These are phyloP conservation scores for Phragmites australis DNA, from an alignment of 176 grass and related monocot genomes.

Conservation along the genomic window DNA sequence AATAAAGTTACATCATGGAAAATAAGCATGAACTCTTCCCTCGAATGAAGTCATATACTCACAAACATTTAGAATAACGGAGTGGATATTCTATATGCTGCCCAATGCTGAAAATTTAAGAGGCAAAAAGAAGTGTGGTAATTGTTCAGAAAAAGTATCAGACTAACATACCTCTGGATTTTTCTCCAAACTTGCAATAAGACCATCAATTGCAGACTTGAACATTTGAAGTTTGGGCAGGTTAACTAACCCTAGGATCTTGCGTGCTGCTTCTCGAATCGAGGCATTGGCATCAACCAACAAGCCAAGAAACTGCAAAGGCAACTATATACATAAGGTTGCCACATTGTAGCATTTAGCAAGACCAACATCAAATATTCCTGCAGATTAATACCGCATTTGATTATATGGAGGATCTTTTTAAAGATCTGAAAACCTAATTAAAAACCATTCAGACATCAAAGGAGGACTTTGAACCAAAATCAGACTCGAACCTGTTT, in stretches of 20 bases:
- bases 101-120: not conserved
- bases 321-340: slow-evolving; percentile 25
- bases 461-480: not conserved
- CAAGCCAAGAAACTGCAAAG: slow-evolving; percentile 78
- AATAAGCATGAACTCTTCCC: slow-evolving; percentile 17
- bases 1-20: slow-evolving; percentile 37
- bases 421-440: not conserved
- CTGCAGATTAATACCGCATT: not conserved
- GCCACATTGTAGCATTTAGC: slow-evolving; percentile 3
- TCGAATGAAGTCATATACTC: slow-evolving; percentile 7
- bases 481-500: not conserved
- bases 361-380: slow-evolving; percentile 11
- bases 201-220: slow-evolving; percentile 65
- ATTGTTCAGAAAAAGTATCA: not conserved
- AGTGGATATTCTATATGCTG: slow-evolving; percentile 21
- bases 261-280: slow-evolving; percentile 56
- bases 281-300: slow-evolving; percentile 61
- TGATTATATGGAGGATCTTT: not conserved
- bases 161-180: slow-evolving; percentile 74
- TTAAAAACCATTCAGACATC: not conserved
- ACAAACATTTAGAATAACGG: not conserved
- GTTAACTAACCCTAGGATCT: slow-evolving; percentile 64
- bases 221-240: slow-evolving; percentile 77
- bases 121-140: not conserved
- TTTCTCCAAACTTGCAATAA: slow-evolving; percentile 71